These are phyloP conservation scores for Paraphaeosphaeria sporulosa DNA, from an alignment of 2,329 filamentous ascomycete genomes.

Conservation along the genomic window DNA sequence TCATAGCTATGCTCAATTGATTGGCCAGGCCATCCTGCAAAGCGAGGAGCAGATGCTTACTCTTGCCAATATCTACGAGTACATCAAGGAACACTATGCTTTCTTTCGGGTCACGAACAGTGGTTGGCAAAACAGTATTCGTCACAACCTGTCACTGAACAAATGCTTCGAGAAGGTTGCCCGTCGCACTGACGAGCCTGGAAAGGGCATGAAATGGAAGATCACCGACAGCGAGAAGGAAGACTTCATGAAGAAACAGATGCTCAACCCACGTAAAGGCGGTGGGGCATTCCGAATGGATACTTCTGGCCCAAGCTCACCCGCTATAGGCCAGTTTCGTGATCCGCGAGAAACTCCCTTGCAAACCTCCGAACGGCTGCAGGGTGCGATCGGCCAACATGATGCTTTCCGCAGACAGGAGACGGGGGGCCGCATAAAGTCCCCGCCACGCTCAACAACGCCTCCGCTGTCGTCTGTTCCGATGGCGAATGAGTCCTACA, in stretches of 20 bases:
- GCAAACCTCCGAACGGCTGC: conserved; percentile 60
- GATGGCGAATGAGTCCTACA: conserved; percentile 60
- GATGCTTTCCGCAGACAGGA: conserved; percentile 31
- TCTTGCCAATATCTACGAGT: conserved; percentile 90
- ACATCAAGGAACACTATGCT: conserved; percentile 88
- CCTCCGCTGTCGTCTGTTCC: conserved; percentile 58
- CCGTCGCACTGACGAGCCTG: conserved; percentile 90
- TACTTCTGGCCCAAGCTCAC: conserved; percentile 75
- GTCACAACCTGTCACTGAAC: conserved; percentile 94
- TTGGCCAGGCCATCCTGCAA: conserved; percentile 92
- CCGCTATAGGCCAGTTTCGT: conserved; percentile 49
- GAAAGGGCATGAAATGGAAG: conserved; percentile 99
- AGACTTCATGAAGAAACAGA: conserved; percentile 80
- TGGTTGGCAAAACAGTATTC: conserved; percentile 99
- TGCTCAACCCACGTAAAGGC: conserved; percentile 54
- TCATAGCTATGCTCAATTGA: conserved; percentile 96
- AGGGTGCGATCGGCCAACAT: conserved; percentile 43
- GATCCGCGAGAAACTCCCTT: conserved; percentile 58
- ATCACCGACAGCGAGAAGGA: conserved; percentile 84
- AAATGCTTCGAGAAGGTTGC: conserved; percentile 95
- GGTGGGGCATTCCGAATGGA: conserved; percentile 52
- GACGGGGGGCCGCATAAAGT: conserved; percentile 43
- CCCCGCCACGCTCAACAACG: conserved; percentile 54
- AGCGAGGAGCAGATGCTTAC: conserved; percentile 89
- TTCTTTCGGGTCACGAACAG: conserved; percentile 87